Evolutionary conservation across 2,329 filamentous ascomycete species (phyloP), one percentile per base, ranked within the genome.

Genomic region (Paraphoma sp.): DNA sequence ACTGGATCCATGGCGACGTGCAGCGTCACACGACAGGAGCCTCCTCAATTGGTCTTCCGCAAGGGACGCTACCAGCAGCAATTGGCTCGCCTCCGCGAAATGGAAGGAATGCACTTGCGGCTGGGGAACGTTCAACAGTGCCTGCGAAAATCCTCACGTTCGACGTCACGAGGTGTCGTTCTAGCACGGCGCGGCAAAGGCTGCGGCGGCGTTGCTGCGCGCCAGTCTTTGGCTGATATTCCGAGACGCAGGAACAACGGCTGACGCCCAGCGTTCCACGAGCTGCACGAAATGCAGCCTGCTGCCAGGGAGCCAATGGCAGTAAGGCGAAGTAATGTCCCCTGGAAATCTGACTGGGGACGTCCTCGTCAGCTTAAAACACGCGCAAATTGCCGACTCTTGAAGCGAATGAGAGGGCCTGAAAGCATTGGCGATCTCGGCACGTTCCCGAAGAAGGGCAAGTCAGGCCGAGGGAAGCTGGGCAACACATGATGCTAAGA

Each of bases 51-150:
- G 57, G 59, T 48, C 44, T 28, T 3, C 11, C 14, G 46, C 45
- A 57, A 62, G 56, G 55, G 58, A 42, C 17, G 12, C 29, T 18
- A 33, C 45, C 51, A 53, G 28, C 28, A 30, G 43, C 43, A 45
- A 45, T 30, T 29, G 43, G 18, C 14, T 16, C 12, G 30, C 28
- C 16, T 36, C 28, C n/a, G 11, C 11, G 40, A 14, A 16, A 17
- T 8, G 40, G 14, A 54, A 59, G 59, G 52, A 60, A 56, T 63
- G 60, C 53, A 2, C 14, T 7, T 58, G 57, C 48, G 50, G 57
- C 54, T 54, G 54, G 54, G 57, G 51, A 60, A 61, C 17, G n/a
- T 17, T 23, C 46, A 12, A 23, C 9, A 31, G 9, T 38, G 17
- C 16, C 46, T 41, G 33, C n/a, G 46, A 33, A 48, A 38, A 31